Percentiles rank a stretch among this genome's conserved stretches.
phyloP scores from a whole-genome alignment of 106 monocot genomes.

The Apostasia ramifera region DNA sequence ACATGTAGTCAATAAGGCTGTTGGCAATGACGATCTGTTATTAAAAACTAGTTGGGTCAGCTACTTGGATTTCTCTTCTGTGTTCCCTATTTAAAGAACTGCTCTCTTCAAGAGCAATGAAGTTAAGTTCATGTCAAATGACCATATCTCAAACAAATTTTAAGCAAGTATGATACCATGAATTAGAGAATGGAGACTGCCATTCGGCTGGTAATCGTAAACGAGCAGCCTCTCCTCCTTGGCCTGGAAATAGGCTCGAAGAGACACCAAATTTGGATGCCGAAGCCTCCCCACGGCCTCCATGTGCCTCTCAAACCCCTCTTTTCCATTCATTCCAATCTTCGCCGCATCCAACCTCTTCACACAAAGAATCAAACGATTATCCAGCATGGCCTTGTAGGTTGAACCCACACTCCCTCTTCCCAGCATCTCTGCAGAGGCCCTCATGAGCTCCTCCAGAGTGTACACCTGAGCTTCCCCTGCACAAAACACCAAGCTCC shows the following conservation, averaged over 20 bases:
- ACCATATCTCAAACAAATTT: too few relatives aligned
- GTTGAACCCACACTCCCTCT: slow-evolving; percentile 64
- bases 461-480: slow-evolving; percentile 55
- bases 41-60: too few relatives aligned
- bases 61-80: too few relatives aligned
- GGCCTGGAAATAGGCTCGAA: slow-evolving; percentile 74
- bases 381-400: slow-evolving; percentile 65
- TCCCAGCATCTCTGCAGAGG: slow-evolving; percentile 83
- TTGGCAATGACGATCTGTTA: too few relatives aligned
- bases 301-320: slow-evolving; percentile 77
- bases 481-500: slow-evolving; percentile 70
- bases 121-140: too few relatives aligned
- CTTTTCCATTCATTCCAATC: slow-evolving; percentile 35
- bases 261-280: slow-evolving; percentile 73
- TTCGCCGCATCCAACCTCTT: slow-evolving; percentile 52
- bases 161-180: slow-evolving; percentile 41
- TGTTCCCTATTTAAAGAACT: too few relatives aligned
- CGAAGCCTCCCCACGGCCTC: slow-evolving; percentile 69
- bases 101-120: too few relatives aligned
- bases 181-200: slow-evolving; percentile 77
- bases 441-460: slow-evolving; percentile 72
- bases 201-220: slow-evolving; percentile 83
- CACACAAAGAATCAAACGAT: slow-evolving; percentile 38
- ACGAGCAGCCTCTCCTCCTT: slow-evolving; percentile 89
- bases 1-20: too few relatives aligned